These are phyloP conservation scores for Talaromyces sp. DNA, from an alignment of 2,329 filamentous ascomycete genomes.

Conservation along the genomic window DNA sequence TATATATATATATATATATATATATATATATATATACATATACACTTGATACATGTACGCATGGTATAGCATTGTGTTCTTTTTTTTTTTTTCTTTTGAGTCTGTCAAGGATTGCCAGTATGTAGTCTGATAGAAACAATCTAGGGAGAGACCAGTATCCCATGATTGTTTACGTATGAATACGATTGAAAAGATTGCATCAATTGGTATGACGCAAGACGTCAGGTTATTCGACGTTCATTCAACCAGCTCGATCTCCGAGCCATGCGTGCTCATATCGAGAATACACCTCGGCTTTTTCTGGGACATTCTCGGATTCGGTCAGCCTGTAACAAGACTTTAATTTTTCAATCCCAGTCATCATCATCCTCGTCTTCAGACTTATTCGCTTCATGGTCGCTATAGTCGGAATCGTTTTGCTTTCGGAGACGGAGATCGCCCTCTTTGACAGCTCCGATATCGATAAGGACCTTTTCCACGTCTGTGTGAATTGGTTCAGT, in stretches of 20 bases:
- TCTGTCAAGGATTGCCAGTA: background rate
- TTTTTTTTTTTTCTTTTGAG: background rate
- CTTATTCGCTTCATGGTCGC: conserved; percentile 50
- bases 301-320: background rate
- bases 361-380: conserved; percentile 40
- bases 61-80: background rate
- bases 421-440: conserved; percentile 59
- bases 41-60: background rate
- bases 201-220: background rate
- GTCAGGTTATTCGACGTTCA: background rate
- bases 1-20: background rate
- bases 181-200: background rate
- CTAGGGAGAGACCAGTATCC: background rate
- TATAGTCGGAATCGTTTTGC: conserved; percentile 38
- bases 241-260: background rate
- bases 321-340: background rate
- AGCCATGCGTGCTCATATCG: background rate
- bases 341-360: conserved; percentile 11
- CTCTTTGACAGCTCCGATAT: conserved; percentile 71
- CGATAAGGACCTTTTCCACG: conserved; percentile 74
- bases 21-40: no score
- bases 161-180: background rate
- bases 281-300: background rate
- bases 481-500: conserved; percentile 37
- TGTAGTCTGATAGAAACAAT: background rate